Conservation (phyloP, 257 asterid species). For the Mitragyna speciosa region DNA sequence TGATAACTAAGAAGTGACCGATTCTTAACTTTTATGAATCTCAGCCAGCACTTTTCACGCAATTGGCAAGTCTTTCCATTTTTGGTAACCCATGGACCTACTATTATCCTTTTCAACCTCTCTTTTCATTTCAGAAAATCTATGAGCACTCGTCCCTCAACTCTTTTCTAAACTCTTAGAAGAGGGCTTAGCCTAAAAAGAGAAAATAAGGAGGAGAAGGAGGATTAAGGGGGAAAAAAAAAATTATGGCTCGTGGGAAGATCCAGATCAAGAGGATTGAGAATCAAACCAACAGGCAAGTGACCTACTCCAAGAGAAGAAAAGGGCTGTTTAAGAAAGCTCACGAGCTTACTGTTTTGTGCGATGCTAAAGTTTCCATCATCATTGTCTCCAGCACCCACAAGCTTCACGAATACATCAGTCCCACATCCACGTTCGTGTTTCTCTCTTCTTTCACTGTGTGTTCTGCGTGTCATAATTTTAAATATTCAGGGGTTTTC, state of each 20-base stretch:
- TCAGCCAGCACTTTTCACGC: conserved; percentile 56
- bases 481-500: background rate
- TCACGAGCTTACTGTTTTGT: conserved; percentile 84
- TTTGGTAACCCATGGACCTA: conserved; percentile 40
- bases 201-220: conserved; percentile 13
- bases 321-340: conserved; percentile 96
- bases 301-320: conserved; percentile 95
- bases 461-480: background rate
- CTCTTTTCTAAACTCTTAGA: background rate
- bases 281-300: conserved; percentile 95
- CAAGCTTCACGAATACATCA: conserved; percentile 91
- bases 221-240: background rate
- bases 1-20: conserved; percentile 66
- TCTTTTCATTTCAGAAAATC: conserved; percentile 20
- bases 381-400: conserved; percentile 77
- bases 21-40: conserved; percentile 62
- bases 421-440: conserved; percentile 59
- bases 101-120: conserved; percentile 9
- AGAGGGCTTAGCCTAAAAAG: background rate
- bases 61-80: conserved; percentile 55
- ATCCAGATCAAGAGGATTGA: conserved; percentile 97
- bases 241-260: conserved; percentile 87
- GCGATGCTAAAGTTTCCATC: conserved; percentile 89
- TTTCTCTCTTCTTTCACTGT: background rate
- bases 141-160: background rate